Base-by-base conservation (phyloP, 768 basidiomycete genomes). In the Cubamyces lactineus region DNA sequence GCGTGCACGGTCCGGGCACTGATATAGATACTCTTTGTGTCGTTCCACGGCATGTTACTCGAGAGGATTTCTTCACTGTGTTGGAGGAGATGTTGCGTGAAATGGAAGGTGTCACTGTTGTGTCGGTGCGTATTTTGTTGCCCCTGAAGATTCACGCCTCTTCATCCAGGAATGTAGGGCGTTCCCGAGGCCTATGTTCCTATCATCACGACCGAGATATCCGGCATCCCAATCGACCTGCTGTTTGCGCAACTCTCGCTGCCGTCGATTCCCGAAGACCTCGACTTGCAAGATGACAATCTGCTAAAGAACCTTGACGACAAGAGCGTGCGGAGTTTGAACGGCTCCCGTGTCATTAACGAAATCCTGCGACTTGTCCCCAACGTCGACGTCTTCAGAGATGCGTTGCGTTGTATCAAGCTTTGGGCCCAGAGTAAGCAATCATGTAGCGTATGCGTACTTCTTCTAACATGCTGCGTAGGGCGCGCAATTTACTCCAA, bases 11-110 rank as follows among this genome's bases (percentile, higher is more conserved):
- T 16, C 96, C 96, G 43, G 91, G 93, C 3, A 82, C 89, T 51
- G 96, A 99, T 84, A 98, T 99, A 73, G 97, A 99, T 79, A 97
- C 96, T 16, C 78, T 99, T 19, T 91, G 92, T 73, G 96, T 98
- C 42, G 97, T 96, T 34, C 97, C 97, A 8, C 93, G 96, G 73
- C 96, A 98, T 75, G 90, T 98, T 58, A 90, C 89, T 59, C 84
- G 94, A 64, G 95, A 97, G 65, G 96, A 98, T 78, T 98, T 98
- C 79, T 97, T 97, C 72, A 88, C 90, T 0, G 80, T 87, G 24
- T 94, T 99, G 67, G 92, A 94, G 72, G 82, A 85, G 6, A 92
- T 98, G 93, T 77, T 99, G 52, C 85, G 84, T 65, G 87, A 89
- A 45, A 74, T 88, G 66, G 92, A 95, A 46, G 95, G 92, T 21